Evolutionary conservation across 1,284 basidiomycete species (phyloP).

Genomic region (Rhodotorula sp.): DNA sequence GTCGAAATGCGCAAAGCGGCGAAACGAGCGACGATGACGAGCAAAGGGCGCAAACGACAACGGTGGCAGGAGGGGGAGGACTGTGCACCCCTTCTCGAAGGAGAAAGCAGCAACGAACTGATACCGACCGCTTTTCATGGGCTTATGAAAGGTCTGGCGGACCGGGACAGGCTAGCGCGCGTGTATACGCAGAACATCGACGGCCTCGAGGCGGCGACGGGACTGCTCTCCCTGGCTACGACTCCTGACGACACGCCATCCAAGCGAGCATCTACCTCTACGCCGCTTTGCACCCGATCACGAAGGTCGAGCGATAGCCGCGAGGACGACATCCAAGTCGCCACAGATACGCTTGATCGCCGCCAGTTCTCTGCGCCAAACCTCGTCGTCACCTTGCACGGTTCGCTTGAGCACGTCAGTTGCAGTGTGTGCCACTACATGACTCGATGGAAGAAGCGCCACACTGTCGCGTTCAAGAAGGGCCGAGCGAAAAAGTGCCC

Average conservation of each 20-base stretch:
- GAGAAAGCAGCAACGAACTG: conserved; percentile 53
- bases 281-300: background rate
- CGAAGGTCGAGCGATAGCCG: background rate
- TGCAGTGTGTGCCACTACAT: conserved; percentile 24
- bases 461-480: background rate
- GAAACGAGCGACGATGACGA: too few relatives aligned
- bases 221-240: background rate
- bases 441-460: conserved; percentile 15
- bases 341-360: background rate
- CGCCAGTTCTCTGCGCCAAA: background rate
- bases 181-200: conserved; percentile 36
- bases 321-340: background rate
- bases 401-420: conserved; percentile 16
- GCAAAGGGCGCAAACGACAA: background rate
- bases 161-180: background rate
- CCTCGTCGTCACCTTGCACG: conserved; percentile 30
- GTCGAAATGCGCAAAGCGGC: conserved; percentile 50
- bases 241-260: background rate
- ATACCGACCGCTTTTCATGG: conserved; percentile 46
- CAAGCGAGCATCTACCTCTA: too few relatives aligned
- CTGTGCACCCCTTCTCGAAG: too few relatives aligned
- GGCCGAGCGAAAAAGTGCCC: conserved; percentile 13
- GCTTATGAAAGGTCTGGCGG: conserved; percentile 1
- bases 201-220: conserved; percentile 24
- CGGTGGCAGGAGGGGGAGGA: too few relatives aligned